Evolutionary conservation across 768 basidiomycete genomes (phyloP), one percentile per base, ranked within the genome.

Genomic region (Crepidotus variabilis): DNA sequence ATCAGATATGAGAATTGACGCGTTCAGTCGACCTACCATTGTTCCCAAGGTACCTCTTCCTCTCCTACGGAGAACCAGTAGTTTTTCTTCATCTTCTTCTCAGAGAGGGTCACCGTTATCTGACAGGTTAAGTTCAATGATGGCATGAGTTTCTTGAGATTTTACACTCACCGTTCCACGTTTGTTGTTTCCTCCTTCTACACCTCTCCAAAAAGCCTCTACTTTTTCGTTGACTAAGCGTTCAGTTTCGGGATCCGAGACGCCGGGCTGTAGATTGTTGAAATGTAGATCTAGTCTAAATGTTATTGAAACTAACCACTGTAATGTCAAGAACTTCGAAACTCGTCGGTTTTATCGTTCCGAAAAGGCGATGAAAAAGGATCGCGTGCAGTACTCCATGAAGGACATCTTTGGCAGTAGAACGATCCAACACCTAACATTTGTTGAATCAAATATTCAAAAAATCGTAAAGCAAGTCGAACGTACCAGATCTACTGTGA

Each of bases 41-140:
- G 85, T 67, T 93, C 92, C 91, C 91, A 93, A 52, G 90, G 84
- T 13, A 92, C 82, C 22, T 92, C 89, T 66, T 93, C 91, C 71
- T 93, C 88, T 1, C 80, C 85, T 61, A 79, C 76, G 39, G 85
- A 85, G 62, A 91, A 89, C 90, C 90, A 92, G 28, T 28, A 28
- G 14, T 83, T 80, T 69, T 90, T 92, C 70, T 86, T 87, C 9
- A 83, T 81, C 49, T 82, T 79, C 67, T 86, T 88, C 67, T 92
- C 90, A 1, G 88, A 87, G 59, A 93, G 84, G 0, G 85, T 90
- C 18, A 92, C 80, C 9, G 78, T 68, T 32, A 93, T 85, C 91
- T 89, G 33, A 50, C 51, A 48, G 43, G 33, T 21, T 55, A 16
- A 21, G 34, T 39, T 32, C 55, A n/a, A n/a, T n/a, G n/a, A 54